Conservation (phyloP, 495 filamentous ascomycete genomes). For the Trichodelitschia bisporula region DNA sequence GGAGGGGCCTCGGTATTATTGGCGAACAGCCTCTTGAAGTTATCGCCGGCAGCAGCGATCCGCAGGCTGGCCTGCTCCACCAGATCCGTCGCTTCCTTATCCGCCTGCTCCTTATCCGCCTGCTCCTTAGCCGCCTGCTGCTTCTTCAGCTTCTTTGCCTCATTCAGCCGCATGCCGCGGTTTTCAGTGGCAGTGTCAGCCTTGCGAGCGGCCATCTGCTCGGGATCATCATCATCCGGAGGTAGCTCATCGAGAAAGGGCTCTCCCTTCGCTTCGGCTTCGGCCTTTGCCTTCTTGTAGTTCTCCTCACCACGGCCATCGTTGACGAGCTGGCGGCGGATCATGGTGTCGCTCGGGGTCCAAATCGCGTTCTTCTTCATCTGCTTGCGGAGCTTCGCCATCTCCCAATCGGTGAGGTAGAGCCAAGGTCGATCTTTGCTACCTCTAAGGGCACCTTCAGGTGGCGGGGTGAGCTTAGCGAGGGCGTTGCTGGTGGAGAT, state of each 20-base stretch:
- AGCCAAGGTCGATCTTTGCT: slow-evolving; percentile 71
- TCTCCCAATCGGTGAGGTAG: slow-evolving; percentile 71
- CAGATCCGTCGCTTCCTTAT: no score
- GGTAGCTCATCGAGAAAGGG: slow-evolving; percentile 26
- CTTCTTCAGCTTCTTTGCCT: slow-evolving; percentile 76
- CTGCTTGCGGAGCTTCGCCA: slow-evolving; percentile 70
- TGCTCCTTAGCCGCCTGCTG: slow-evolving; percentile 46
- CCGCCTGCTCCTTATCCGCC: slow-evolving; percentile 22
- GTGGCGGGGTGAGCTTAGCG: slow-evolving; percentile 51
- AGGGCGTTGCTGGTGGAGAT: slow-evolving; percentile 70
- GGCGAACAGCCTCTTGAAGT: slow-evolving; percentile 7
- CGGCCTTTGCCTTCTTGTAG: slow-evolving; percentile 41
- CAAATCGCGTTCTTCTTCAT: slow-evolving; percentile 99
- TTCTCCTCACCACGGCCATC: slow-evolving; percentile 54
- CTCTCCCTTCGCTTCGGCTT: slow-evolving; percentile 40
- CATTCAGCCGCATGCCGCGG: slow-evolving; percentile 74
- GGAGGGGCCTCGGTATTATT: slow-evolving; percentile 1
- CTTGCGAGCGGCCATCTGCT: slow-evolving; percentile 10
- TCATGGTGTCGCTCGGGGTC: slow-evolving; percentile 92
- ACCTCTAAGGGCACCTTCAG: slow-evolving; percentile 46
- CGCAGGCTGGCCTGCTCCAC: slow-evolving; percentile 34
- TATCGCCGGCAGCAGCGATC: slow-evolving; percentile 19
- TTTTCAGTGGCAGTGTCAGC: slow-evolving; percentile 39
- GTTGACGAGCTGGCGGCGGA: slow-evolving; percentile 57
- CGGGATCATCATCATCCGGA: slow-evolving; percentile 19